These are phyloP conservation scores for Actinidia chinensis DNA, from an alignment of 179 eudicot species.

Conservation along the genomic window DNA sequence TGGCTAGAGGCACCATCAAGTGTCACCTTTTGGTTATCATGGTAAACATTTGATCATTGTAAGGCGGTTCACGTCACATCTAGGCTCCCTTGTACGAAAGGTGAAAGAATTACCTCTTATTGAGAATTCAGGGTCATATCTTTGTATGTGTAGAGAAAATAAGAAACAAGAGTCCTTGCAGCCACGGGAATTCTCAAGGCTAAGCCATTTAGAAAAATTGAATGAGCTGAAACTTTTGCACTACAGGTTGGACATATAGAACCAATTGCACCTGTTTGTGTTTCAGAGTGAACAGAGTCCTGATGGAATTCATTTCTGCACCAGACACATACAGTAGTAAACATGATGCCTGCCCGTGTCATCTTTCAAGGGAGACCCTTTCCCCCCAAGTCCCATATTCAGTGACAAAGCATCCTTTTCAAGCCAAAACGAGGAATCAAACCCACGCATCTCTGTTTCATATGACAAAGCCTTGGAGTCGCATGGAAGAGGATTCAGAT, in stretches of 20 bases:
- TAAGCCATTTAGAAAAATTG: conserved; percentile 28
- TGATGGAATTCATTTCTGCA: conserved; percentile 72
- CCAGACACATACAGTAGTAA: conserved; percentile 65
- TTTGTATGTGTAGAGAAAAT: neutral
- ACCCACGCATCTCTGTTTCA: conserved; percentile 47
- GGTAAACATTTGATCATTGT: neutral
- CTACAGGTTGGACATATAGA: conserved; percentile 75
- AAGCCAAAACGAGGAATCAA: conserved; percentile 70
- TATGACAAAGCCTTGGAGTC: conserved; percentile 53
- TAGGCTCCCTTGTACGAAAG: neutral
- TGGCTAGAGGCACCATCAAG: neutral
- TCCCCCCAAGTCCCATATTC: too few relatives aligned
- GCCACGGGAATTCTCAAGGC: conserved; percentile 10
- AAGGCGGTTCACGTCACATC: neutral
- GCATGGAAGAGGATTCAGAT: conserved; percentile 51
- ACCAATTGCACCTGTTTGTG: conserved; percentile 70
- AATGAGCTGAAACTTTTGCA: conserved; percentile 59
- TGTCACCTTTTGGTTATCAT: conserved; percentile 1
- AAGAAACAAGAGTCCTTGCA: neutral
- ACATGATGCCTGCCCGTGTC: conserved; percentile 40
- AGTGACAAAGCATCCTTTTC: conserved; percentile 55
- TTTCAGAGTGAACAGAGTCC: conserved; percentile 47
- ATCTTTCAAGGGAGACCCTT: too few relatives aligned
- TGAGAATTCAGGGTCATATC: conserved; percentile 10
- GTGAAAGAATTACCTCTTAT: conserved; percentile 13